Evolutionary conservation across 805 yeast species (phyloP).

Genomic region (Wickerhamomyces ciferrii): DNA sequence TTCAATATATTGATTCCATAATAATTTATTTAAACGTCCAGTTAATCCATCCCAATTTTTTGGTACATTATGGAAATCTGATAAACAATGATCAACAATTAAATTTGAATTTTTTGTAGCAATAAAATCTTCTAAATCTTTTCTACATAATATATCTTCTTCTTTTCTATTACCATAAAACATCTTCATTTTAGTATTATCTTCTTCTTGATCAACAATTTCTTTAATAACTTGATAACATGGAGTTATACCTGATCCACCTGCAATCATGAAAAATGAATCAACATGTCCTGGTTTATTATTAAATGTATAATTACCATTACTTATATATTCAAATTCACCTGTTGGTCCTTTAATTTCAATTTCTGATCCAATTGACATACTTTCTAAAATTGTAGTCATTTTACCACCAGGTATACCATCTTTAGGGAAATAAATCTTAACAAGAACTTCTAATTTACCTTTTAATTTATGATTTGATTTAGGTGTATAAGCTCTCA

Average conservation of each 20-base stretch:
- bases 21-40: conserved; percentile 52
- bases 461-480: conserved; percentile 24
- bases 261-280: conserved; percentile 54
- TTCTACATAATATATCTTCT: conserved; percentile 63
- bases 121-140: conserved; percentile 61
- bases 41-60: conserved; percentile 45
- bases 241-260: conserved; percentile 87
- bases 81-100: conserved; percentile 50
- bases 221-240: conserved; percentile 71
- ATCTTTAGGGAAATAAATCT: conserved; percentile 26
- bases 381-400: conserved; percentile 23
- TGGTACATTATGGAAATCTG: conserved; percentile 31
- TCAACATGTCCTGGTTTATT: conserved; percentile 23
- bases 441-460: conserved; percentile 23
- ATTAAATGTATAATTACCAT: conserved; percentile 50
- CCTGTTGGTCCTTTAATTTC: conserved; percentile 77
- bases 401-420: conserved; percentile 27
- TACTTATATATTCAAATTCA: conserved; percentile 42
- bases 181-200: conserved; percentile 50
- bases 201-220: conserved; percentile 59
- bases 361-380: conserved; percentile 46
- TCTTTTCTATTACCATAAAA: conserved; percentile 67
- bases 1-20: conserved; percentile 48
- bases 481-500: conserved; percentile 31
- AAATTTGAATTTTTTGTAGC: conserved; percentile 53